These are phyloP conservation scores for Suillus luteus DNA, from an alignment of 768 basidiomycete species.

Conservation along the genomic window DNA sequence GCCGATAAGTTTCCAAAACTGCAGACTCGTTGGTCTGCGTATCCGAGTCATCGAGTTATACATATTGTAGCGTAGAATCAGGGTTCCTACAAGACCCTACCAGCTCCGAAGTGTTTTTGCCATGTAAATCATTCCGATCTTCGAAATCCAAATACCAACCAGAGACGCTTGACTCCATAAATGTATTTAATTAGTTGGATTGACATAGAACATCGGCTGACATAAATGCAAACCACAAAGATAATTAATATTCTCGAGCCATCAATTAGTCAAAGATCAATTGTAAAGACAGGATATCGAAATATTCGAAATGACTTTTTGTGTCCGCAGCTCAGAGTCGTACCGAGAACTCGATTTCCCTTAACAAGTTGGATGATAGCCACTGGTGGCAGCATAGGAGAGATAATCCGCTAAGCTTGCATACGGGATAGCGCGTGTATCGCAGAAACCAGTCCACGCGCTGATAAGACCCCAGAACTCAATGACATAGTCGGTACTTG, in stretches of 20 bases:
- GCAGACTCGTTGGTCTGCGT: too few species aligned
- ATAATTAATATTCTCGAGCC: neutral
- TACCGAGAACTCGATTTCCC: neutral
- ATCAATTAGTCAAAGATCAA: neutral
- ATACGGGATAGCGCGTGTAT: conserved; percentile 24
- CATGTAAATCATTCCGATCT: too few species aligned
- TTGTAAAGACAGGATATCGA: neutral
- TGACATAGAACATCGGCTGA: too few species aligned
- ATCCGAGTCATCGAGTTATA: too few species aligned
- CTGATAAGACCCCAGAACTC: conserved; percentile 24
- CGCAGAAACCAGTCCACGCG: conserved; percentile 29
- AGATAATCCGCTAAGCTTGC: conserved; percentile 26
- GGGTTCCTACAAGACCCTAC: too few species aligned
- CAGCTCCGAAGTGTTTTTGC: too few species aligned
- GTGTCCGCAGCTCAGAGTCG: neutral
- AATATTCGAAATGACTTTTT: neutral
- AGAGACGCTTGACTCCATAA: too few species aligned
- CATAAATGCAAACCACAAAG: neutral
- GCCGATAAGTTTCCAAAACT: neutral
- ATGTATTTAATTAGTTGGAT: too few species aligned
- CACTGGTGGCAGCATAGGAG: conserved; percentile 23
- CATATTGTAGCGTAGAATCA: too few species aligned
- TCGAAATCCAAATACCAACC: too few species aligned
- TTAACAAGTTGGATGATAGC: conserved; percentile 21
- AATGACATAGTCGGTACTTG: conserved; percentile 22